Percentiles rank a stretch among this genome's conserved stretches.
These are phyloP conservation scores for Cicer bijugum DNA, from an alignment of 306 rosid genomes.

Conservation along the genomic window DNA sequence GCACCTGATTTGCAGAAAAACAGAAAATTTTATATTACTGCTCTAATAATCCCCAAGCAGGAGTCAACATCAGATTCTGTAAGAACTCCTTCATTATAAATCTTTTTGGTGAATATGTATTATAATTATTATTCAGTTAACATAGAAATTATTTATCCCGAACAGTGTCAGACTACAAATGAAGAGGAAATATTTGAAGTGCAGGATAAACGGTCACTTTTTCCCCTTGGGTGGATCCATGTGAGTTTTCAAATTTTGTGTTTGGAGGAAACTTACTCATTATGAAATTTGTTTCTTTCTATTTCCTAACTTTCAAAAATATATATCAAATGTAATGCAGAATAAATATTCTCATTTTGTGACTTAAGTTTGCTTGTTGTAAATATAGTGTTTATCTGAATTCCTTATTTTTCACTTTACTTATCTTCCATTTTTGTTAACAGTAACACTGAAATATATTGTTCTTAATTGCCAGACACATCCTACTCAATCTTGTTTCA, in stretches of 20 bases:
- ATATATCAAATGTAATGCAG: background rate
- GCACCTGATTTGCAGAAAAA: conserved; percentile 70
- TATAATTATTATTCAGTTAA: conserved; percentile 31
- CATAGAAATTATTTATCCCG: conserved; percentile 32
- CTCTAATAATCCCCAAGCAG: conserved; percentile 94
- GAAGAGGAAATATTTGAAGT: conserved; percentile 98
- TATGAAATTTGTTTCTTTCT: conserved; percentile 16
- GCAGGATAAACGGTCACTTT: conserved; percentile 89
- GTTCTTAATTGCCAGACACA: conserved; percentile 74
- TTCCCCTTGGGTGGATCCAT: conserved; percentile 99
- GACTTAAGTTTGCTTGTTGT: conserved; percentile 1
- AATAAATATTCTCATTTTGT: conserved; percentile 19
- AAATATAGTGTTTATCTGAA: conserved; percentile 1
- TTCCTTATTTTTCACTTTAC: conserved; percentile 20
- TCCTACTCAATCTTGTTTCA: conserved; percentile 99
- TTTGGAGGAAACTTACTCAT: conserved; percentile 22
- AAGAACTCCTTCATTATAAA: conserved; percentile 49
- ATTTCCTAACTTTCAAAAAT: conserved; percentile 10
- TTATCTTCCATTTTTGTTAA: conserved; percentile 13
- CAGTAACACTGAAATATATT: conserved; percentile 34
- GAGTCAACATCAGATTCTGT: conserved; percentile 91
- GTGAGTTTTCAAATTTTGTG: conserved; percentile 59
- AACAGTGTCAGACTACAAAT: conserved; percentile 88
- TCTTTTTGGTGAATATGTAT: conserved; percentile 35
- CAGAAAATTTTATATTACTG: conserved; percentile 83